A percentile compares a stretch with the other conserved stretches of the same genome.
Evolutionary conservation across 345 rosid genomes (phyloP).

Genomic region (Eucalyptus pauciflora): DNA sequence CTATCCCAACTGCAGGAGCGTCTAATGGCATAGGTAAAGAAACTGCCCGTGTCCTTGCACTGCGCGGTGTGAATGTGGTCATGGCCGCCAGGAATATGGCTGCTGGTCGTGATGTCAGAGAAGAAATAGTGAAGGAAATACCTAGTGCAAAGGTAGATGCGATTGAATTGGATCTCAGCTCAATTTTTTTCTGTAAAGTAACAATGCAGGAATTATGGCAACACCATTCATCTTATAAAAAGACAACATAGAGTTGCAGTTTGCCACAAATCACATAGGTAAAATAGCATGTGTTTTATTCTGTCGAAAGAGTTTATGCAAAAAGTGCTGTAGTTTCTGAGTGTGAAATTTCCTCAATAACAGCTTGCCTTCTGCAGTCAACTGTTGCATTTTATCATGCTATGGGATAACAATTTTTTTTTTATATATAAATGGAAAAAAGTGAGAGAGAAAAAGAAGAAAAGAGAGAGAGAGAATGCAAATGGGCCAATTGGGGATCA

Average conservation of each 20-base stretch:
- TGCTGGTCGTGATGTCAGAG: slow-evolving; percentile 45
- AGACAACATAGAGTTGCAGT: slow-evolving; percentile 37
- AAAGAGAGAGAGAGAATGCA: no score
- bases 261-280: slow-evolving; percentile 52
- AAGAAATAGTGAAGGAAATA: slow-evolving; percentile 37
- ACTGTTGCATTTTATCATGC: not conserved
- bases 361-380: not conserved
- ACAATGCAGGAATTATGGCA: slow-evolving; percentile 40
- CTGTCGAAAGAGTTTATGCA: not conserved
- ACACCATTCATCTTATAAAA: slow-evolving; percentile 30
- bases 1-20: slow-evolving; percentile 29
- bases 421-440: no score
- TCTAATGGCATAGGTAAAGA: slow-evolving; percentile 72
- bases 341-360: not conserved
- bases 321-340: not conserved
- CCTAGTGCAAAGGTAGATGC: slow-evolving; percentile 54
- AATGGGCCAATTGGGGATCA: no score
- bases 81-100: slow-evolving; percentile 60
- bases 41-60: slow-evolving; percentile 67
- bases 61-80: slow-evolving; percentile 59
- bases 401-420: not conserved
- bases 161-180: slow-evolving; percentile 75
- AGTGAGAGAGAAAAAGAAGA: no score
- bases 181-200: slow-evolving; percentile 17
- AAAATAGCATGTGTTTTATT: not conserved